Percentiles rank a stretch among this genome's conserved stretches.
Conservation (phyloP, 1,284 basidiomycete species). For the Trichosporon sp. region DNA sequence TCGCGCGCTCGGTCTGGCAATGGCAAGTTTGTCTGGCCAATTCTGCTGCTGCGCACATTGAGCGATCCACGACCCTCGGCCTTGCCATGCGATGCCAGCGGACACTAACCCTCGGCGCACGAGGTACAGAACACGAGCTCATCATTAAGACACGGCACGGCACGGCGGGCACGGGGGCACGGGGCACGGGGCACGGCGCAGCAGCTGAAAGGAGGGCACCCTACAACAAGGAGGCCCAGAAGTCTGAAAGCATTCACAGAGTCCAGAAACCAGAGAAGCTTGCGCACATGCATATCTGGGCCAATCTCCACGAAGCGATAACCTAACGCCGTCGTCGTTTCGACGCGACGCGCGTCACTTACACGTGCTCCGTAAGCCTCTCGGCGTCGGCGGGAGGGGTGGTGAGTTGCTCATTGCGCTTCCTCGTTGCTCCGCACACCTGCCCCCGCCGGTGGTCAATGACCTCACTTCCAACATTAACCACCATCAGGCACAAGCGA, state of each 20-base stretch:
- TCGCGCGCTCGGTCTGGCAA: not conserved
- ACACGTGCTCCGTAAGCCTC: not conserved
- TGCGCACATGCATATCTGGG: slow-evolving; percentile 12
- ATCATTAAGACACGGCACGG: not conserved
- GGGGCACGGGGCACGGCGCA: not conserved
- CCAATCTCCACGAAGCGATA: slow-evolving; percentile 12
- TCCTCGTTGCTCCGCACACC: not conserved
- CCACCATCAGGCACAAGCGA: slow-evolving; percentile 6
- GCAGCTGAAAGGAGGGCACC: not conserved
- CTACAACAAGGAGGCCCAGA: too few species aligned
- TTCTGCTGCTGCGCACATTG: not conserved
- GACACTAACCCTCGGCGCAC: not conserved
- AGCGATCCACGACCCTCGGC: not conserved
- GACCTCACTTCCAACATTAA: not conserved
- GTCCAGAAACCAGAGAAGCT: not conserved
- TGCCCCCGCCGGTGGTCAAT: not conserved
- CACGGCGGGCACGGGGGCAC: too few species aligned
- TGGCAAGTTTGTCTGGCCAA: not conserved
- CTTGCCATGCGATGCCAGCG: not conserved
- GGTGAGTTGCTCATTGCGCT: not conserved
- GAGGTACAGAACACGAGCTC: not conserved
- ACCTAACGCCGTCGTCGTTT: not conserved
- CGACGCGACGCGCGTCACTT: not conserved
- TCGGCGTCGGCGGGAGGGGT: not conserved
- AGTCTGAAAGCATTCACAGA: not conserved